Base-by-base conservation (phyloP, 495 filamentous ascomycete species). In the Penicillium taxi region DNA sequence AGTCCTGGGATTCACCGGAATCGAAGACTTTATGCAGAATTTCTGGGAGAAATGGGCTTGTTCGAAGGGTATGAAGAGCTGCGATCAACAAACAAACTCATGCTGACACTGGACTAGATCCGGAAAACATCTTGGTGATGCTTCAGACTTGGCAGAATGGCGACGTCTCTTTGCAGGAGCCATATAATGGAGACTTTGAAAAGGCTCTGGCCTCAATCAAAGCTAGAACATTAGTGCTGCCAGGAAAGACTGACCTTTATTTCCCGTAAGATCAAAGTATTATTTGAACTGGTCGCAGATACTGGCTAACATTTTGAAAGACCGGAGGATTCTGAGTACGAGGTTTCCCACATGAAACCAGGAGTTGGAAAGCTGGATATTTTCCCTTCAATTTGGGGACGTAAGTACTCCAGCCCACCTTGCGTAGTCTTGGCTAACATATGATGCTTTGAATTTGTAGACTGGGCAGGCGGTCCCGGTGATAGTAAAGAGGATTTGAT, bases 1-100 rank as follows among this genome's bases (percentile, higher is more conserved):
- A 16, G 59, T 45, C 2, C 64, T 82, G 7, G 76, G 78, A 0
- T 82, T 60, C 49, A 72, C 75, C 47, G 63, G 71, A 28, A 58
- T 84, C 13, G 81, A 86, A 41, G 73, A 81, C 34, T 86, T 84
- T 41, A 68, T 86, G 66, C 62, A 71, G 21, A 73, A 71, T 24
- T 85, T 83, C 47, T 85, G 81, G 80, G 82, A 86, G 53, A 61
- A 48, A 1, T 85, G 80, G 81, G 72, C 78, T n/a, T 62, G 69
- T 34, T 73, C 70, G 0, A 81, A 83, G 67, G 70, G 74, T 74
- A 50, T 6, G 12, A 11, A 31, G n/a, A 34, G 6, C 25, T 27
- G 12, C 3, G 5, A 9, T 23, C 8, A 9, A 8, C 5, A 26
- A 9, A n/a, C 23, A 26, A 6, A 42, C 33, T 23, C 12, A 30